Base-by-base conservation (phyloP, 2,329 filamentous ascomycete genomes). In the Alternaria rosae region DNA sequence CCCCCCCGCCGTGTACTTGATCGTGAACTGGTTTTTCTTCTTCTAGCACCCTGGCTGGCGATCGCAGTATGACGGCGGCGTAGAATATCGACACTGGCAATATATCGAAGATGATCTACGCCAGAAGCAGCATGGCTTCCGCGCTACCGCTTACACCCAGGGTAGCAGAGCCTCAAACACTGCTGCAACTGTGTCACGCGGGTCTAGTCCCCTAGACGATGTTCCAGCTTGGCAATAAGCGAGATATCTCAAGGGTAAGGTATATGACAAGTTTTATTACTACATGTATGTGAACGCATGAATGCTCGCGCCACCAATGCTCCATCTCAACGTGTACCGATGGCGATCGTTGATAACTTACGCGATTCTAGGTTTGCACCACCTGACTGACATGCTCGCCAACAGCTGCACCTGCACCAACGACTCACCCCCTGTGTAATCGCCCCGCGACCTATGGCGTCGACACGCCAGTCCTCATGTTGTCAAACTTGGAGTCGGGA, bases 401-500 rank as follows among this genome's bases (percentile, higher is more conserved):
- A 48, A 21, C 30, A 38, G 47, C 30, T 51, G 20, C 54, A 17
- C 13, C 30, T 45, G 26, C 47, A 21, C 28, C 28, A 38, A 28
- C 23, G 28, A 26, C 30, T 56, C 54, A 56, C 3, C 25, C 15
- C 30, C 54, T 35, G 11, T 28, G 41, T 41, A 32, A 20, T 30
- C 35, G 17, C 25, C 20, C 42, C 8, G 11, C 11, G 9, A n/a
- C 11, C 30, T 44, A 32, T 53, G 48, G 30, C 58, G 75, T 71
- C 82, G 81, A 6, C 82, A 81, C 8, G 74, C 78, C 65, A 21
- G 50, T 87, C 54, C 59, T 67, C 30, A 70, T 62, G 70, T 88
- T 88, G 17, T 86, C 84, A 66, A 84, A 88, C 69, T 82, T 79
- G 17, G 82, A 86, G 43, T 82, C 76, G 1, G 85, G 85, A 71